phyloP scores from a whole-genome alignment of 768 basidiomycete genomes.

The Boletus coccyginus region DNA sequence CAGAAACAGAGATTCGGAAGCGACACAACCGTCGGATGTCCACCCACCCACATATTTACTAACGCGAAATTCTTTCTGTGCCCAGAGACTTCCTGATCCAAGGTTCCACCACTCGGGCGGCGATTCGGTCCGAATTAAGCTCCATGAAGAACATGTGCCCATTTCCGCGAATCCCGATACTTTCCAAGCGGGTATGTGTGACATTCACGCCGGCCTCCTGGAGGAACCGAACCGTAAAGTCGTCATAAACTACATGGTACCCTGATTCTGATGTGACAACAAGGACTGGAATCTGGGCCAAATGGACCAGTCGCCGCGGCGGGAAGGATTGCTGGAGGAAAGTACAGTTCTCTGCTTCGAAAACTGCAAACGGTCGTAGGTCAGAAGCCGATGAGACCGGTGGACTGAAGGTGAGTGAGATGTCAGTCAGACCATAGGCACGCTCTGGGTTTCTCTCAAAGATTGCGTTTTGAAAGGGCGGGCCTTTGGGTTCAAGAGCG shows the following conservation, averaged over 20 bases:
- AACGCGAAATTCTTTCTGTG: not conserved
- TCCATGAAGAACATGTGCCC: slow-evolving; percentile 61
- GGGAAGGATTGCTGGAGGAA: slow-evolving; percentile 45
- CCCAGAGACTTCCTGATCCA: slow-evolving; percentile 35
- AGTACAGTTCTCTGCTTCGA: slow-evolving; percentile 30
- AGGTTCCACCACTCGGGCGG: slow-evolving; percentile 35
- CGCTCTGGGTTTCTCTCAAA: slow-evolving; percentile 38
- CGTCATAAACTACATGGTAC: slow-evolving; percentile 50
- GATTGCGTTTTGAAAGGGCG: slow-evolving; percentile 44
- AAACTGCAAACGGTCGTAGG: slow-evolving; percentile 28
- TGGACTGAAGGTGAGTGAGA: slow-evolving; percentile 43
- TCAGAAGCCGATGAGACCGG: slow-evolving; percentile 40
- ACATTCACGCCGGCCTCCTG: slow-evolving; percentile 44
- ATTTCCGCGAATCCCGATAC: slow-evolving; percentile 48
- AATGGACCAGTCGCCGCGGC: slow-evolving; percentile 40
- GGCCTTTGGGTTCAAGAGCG: slow-evolving; percentile 49
- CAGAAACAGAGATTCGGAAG: no score
- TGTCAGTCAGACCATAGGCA: slow-evolving; percentile 47
- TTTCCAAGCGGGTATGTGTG: slow-evolving; percentile 38
- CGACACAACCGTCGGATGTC: not conserved
- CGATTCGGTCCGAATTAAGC: slow-evolving; percentile 44
- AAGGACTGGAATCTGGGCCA: slow-evolving; percentile 43
- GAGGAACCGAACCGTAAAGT: slow-evolving; percentile 43
- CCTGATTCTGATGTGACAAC: slow-evolving; percentile 49
- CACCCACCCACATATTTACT: not conserved